phyloP scores from a whole-genome alignment of 305 asterid species.

The Rubia tinctorum region DNA sequence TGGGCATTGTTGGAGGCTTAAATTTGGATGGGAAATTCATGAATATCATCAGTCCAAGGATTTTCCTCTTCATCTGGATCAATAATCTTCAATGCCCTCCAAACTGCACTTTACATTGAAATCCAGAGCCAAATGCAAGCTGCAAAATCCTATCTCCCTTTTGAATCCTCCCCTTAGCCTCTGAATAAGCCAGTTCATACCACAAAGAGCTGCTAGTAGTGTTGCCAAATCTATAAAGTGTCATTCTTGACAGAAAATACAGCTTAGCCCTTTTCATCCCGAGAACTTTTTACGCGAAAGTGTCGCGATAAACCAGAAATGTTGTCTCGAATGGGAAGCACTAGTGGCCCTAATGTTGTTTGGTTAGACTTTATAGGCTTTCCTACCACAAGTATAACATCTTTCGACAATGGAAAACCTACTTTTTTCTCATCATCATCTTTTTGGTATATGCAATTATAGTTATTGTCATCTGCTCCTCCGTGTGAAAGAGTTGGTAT shows the following conservation, averaged over 20 bases:
- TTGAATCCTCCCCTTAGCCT: conserved; percentile 46
- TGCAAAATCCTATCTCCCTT: conserved; percentile 51
- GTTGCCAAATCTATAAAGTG: conserved; percentile 50
- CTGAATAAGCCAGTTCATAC: conserved; percentile 50
- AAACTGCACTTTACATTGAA: conserved; percentile 51
- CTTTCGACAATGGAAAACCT: conserved; percentile 42
- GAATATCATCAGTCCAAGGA: conserved; percentile 52
- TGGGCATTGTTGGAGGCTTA: no score
- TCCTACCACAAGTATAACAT: conserved; percentile 45
- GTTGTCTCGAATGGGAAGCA: conserved; percentile 53
- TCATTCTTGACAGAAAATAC: conserved; percentile 53
- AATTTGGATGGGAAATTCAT: conserved; percentile 46
- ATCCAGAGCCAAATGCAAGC: conserved; percentile 55
- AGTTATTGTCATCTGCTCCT: conserved; percentile 49
- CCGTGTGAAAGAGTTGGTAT: conserved; percentile 42
- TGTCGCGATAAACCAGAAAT: conserved; percentile 26
- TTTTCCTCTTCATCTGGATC: conserved; percentile 38
- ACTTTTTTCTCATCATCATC: conserved; percentile 31
- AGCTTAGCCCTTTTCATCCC: conserved; percentile 44
- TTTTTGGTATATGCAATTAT: conserved; percentile 38
- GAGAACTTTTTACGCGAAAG: conserved; percentile 39
- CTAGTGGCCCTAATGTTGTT: conserved; percentile 43
- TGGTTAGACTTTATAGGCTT: conserved; percentile 42
- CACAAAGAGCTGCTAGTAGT: conserved; percentile 54
- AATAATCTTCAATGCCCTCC: conserved; percentile 40